These are phyloP conservation scores for Bipolaris sorokiniana DNA, from an alignment of 2,329 filamentous ascomycete species.

Conservation along the genomic window DNA sequence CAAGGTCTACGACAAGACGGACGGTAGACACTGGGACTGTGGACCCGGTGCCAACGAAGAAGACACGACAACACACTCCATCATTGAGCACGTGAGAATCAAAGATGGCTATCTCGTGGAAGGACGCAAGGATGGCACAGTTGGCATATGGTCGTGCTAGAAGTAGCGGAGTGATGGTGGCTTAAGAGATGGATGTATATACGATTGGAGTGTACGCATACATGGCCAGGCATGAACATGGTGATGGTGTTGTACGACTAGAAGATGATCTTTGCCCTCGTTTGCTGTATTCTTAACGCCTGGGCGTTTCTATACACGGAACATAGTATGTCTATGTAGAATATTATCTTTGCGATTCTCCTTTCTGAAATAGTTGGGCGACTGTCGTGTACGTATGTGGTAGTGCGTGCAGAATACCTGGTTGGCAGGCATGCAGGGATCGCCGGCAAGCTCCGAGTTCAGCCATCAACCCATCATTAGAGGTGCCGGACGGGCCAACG, in stretches of 20 bases:
- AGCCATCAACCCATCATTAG: background rate
- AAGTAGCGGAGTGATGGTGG: background rate
- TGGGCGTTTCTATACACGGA: background rate
- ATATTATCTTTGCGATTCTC: background rate
- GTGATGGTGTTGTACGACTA: conserved; percentile 19
- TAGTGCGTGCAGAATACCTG: background rate
- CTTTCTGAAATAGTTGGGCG: background rate
- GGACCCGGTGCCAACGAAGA: conserved; percentile 78
- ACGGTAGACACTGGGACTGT: conserved; percentile 95
- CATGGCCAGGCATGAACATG: conserved; percentile 17
- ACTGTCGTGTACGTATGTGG: no score
- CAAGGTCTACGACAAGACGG: conserved; percentile 97
- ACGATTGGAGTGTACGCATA: conserved; percentile 16
- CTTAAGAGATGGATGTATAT: conserved; percentile 17
- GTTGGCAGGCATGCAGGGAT: background rate
- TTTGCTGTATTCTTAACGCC: background rate
- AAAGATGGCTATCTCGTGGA: conserved; percentile 95
- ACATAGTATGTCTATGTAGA: background rate
- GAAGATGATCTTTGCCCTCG: background rate
- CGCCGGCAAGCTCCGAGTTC: background rate
- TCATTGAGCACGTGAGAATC: conserved; percentile 83
- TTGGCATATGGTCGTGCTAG: conserved; percentile 77
- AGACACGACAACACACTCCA: conserved; percentile 60
- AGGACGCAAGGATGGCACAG: conserved; percentile 82
- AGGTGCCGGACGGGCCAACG: no score